phyloP scores from a whole-genome alignment of 2,329 filamentous ascomycete species.

The Periconia sp. region DNA sequence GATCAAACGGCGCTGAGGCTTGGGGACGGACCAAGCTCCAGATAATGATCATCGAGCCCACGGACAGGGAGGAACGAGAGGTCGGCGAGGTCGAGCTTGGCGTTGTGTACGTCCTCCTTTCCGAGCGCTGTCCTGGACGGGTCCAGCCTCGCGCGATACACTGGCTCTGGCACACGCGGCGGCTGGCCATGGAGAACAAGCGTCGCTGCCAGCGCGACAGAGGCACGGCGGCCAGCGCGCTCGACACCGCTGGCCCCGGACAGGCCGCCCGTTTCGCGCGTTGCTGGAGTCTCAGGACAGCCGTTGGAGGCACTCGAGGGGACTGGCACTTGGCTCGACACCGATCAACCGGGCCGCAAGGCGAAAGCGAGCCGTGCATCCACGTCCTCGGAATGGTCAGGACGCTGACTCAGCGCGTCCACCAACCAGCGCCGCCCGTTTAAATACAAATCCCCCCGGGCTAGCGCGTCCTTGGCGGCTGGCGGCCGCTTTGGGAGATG shows the following conservation, averaged over 20 bases:
- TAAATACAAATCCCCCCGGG: slow-evolving; percentile 9
- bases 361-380: slow-evolving; percentile 14
- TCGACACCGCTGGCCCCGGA: slow-evolving; percentile 4
- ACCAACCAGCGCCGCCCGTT: slow-evolving; percentile 8
- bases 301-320: slow-evolving; percentile 22
- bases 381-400: slow-evolving; percentile 12
- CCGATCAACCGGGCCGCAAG: slow-evolving; percentile 25
- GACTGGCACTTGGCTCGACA: slow-evolving; percentile 20
- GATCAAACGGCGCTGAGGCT: slow-evolving; percentile 49
- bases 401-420: slow-evolving; percentile 10
- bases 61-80: slow-evolving; percentile 32
- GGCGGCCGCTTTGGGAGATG: slow-evolving; percentile 2
- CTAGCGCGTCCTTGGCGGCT: neutral
- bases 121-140: slow-evolving; percentile 30
- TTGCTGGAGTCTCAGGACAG: slow-evolving; percentile 1
- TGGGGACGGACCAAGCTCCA: slow-evolving; percentile 34
- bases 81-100: slow-evolving; percentile 45
- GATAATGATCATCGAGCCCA: slow-evolving; percentile 40
- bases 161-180: neutral
- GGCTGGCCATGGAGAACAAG: too few species aligned
- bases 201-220: too few species aligned
- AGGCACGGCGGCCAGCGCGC: too few species aligned
- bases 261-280: neutral
- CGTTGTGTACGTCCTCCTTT: slow-evolving; percentile 28
- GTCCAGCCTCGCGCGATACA: slow-evolving; percentile 19